A percentile compares a stretch with the other conserved stretches of the same genome.
These are phyloP conservation scores for Isabelozyma pseudorhagii DNA, from an alignment of 805 yeast genomes.

Conservation along the genomic window DNA sequence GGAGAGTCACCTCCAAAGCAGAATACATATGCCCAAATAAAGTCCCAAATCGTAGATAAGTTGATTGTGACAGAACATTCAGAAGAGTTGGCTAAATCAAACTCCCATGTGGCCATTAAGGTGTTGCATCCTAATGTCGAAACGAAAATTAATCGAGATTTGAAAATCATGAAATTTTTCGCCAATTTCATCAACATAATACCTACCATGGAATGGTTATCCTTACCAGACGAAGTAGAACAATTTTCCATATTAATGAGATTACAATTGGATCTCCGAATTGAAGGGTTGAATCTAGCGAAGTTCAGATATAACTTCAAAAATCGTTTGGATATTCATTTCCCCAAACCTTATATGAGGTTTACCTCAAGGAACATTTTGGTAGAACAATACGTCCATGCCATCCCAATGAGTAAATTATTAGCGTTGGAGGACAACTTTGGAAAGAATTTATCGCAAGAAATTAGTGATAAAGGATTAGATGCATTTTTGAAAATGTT, in stretches of 20 bases:
- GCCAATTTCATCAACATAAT: constrained; percentile 66
- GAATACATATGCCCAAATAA: constrained; percentile 4
- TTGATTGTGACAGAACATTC: constrained; percentile 30
- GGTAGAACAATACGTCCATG: constrained; percentile 83
- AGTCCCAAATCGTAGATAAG: constrained; percentile 19
- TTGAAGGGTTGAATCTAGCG: constrained; percentile 79
- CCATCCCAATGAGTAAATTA: constrained; percentile 75
- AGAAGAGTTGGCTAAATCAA: constrained; percentile 31
- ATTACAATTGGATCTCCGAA: constrained; percentile 81
- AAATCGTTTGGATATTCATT: constrained; percentile 57
- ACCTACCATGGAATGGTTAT: constrained; percentile 98
- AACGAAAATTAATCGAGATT: constrained; percentile 69
- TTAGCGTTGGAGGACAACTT: constrained; percentile 46
- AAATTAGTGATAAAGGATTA: constrained; percentile 74
- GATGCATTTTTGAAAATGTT: constrained; percentile 93
- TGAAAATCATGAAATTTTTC: constrained; percentile 77
- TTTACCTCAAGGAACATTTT: constrained; percentile 68
- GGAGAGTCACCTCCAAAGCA: constrained; percentile 4
- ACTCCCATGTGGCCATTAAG: constrained; percentile 78
- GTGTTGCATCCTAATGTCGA: constrained; percentile 89
- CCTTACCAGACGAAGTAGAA: constrained; percentile 90
- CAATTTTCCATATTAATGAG: constrained; percentile 86
- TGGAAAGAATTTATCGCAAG: constrained; percentile 57
- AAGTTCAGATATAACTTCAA: constrained; percentile 70
- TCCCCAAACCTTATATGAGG: constrained; percentile 72